Percentiles rank a stretch among this genome's conserved stretches.
phyloP scores from a whole-genome alignment of 768 basidiomycete species.

The Leccinum longicurvipes region DNA sequence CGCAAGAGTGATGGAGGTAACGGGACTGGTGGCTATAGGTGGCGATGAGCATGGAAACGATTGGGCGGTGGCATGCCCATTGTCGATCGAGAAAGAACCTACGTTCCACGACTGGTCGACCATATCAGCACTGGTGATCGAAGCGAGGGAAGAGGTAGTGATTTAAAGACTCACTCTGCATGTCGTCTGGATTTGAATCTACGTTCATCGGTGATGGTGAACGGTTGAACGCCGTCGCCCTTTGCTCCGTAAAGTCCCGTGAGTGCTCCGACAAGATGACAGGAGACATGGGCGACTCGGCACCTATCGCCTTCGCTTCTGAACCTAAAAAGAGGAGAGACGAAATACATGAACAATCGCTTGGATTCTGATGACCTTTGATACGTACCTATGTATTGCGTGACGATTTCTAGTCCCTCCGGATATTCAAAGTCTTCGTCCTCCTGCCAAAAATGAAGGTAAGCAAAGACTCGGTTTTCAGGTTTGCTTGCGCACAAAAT shows the following conservation, averaged over 20 bases:
- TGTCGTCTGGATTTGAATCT: slow-evolving; percentile 9
- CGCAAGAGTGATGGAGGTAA: background rate
- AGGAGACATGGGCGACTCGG: slow-evolving; percentile 15
- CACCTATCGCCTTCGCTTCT: slow-evolving; percentile 1
- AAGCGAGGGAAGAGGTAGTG: background rate
- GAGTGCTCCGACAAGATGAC: slow-evolving; percentile 18
- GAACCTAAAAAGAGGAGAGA: slow-evolving; percentile 3
- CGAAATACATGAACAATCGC: background rate
- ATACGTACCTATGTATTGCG: slow-evolving; percentile 18
- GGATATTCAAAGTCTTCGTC: slow-evolving; percentile 20
- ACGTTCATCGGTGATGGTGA: slow-evolving; percentile 25
- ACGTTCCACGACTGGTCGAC: slow-evolving; percentile 15
- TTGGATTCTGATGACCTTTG: background rate
- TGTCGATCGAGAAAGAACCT: background rate
- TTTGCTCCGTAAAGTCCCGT: slow-evolving; percentile 19
- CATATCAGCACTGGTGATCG: slow-evolving; percentile 4
- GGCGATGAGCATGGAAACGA: slow-evolving; percentile 3
- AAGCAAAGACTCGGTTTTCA: background rate
- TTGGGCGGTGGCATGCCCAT: background rate
- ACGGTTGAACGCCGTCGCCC: slow-evolving; percentile 3
- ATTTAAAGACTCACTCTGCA: slow-evolving; percentile 14
- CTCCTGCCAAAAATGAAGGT: slow-evolving; percentile 19
- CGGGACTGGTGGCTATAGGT: slow-evolving; percentile 4
- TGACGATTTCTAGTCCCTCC: slow-evolving; percentile 15
- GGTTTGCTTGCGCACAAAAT: slow-evolving; percentile 18